Base-by-base conservation (phyloP, 805 yeast species). In the Priceomyces fermenticarens region DNA sequence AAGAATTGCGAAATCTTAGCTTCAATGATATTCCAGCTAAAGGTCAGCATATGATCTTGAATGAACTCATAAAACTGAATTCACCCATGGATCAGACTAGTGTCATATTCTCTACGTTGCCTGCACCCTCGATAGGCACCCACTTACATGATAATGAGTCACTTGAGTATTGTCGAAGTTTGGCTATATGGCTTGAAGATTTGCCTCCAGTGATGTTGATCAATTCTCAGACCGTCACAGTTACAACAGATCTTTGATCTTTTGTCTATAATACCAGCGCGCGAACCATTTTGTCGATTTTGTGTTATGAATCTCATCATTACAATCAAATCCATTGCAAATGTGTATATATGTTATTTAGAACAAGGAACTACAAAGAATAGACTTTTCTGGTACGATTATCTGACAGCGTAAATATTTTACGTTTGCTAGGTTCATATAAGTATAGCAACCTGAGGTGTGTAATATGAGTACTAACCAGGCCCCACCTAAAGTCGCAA, bases 181-280 rank as follows among this genome's bases (percentile, higher is more conserved):
- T 91, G 38, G 85, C 89, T 35, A 62, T 85, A 4, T 88, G 97
- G 93, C 72, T 91, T 42, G 78, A 80, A 33, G 88, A 78, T 3
- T 65, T 93, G 30, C 97, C 97, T 0, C 97, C 98, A 0, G 74
- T 80, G 1, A 58, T 93, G 58, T 62, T 93, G 46, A 74, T 93
- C 40, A 91, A 93, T 55, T 88, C 97, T 0, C 95, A 88, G 65
- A 85, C 96, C 0, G 89, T 93, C 73, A 93, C 99, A 0, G 99
- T 91, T 2, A 91, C 99, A 0, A 90, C 97, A 4, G 93, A 96
- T 27, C 67, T 91, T 46, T 90, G 65, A 33, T 11, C 10, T 25
- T 17, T 16, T 17, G 11, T 14, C 3, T 9, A 10, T 10, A 5
- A 9, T 25, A 9, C 16, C 27, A 32, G 27, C 3, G n/a, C 11